Base-by-base conservation (phyloP, 73 alveolate species). In the Uronychia binucleata region DNA sequence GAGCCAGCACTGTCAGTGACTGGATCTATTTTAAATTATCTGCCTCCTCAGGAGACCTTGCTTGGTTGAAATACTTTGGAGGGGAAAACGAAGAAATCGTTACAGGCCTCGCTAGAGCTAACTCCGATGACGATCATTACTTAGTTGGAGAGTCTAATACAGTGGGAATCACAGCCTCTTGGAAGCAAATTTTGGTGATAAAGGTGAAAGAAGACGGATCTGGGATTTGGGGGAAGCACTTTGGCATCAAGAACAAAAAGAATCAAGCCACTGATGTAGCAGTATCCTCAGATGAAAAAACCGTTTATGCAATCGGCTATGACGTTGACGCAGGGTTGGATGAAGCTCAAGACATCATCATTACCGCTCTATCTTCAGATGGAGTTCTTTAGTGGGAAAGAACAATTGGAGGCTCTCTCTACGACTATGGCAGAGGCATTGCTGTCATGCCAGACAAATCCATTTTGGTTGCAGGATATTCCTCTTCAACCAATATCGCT, bases 391-490 rank as follows among this genome's bases (percentile, higher is more conserved):
- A 35, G 57, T 34, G 34, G 14, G 58, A 11, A 26, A 75, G 28
- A 1, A 33, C 34, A 25, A n/a, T 35, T 5, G 86, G 86, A 46
- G 86, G 86, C 58, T 27, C 34, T 29, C 11, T 79, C 28, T 35
- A 34, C 11, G 86, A 79, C 28, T 79, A 79, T 46, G 86, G 86
- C 34, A 79, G 86, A 57, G 30, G 77, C 0, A 35, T 79, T 79
- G 34, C 30, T 8, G 58, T 79, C 1, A 34, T 33, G 58, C 57
- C 86, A 0, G 58, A 57, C 58, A 79, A 79, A 58, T 34, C 30
- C 26, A 35, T 79, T 14, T 35, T 79, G 1, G 78, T 32, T 26
- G 86, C 59, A 29, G 86, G 58, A 29, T 35, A 67, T 1, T 33
- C 86, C 13, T 35, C 59, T 57, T 46, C 79, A 1, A 1, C 58